A percentile compares a stretch with the other conserved stretches of the same genome.
phyloP scores from a whole-genome alignment of 495 filamentous ascomycete species.

The Penicillium lagena region DNA sequence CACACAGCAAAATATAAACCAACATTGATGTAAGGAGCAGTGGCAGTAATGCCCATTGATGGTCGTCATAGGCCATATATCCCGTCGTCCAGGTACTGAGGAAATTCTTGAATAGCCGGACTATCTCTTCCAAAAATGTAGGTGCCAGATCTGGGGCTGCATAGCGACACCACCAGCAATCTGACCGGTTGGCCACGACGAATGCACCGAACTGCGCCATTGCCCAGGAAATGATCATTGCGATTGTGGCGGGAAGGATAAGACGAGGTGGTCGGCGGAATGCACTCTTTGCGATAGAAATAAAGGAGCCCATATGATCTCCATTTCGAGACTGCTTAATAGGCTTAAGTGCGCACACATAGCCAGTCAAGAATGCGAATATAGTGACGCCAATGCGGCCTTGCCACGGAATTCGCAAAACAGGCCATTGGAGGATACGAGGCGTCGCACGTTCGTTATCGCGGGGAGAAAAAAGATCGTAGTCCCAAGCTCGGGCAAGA shows the following conservation, averaged over 20 bases:
- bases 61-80: conserved; percentile 54
- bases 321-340: conserved; percentile 53
- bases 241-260: conserved; percentile 53
- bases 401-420: conserved; percentile 57
- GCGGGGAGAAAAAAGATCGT: conserved; percentile 49
- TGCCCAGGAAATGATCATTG: conserved; percentile 51
- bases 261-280: conserved; percentile 59
- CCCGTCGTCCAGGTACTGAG: conserved; percentile 53
- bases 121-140: conserved; percentile 26
- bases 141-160: conserved; percentile 40
- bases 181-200: conserved; percentile 45
- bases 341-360: conserved; percentile 62
- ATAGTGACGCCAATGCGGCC: conserved; percentile 60
- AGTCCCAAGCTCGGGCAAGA: conserved; percentile 54
- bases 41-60: conserved; percentile 62
- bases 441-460: conserved; percentile 38
- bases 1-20: conserved; percentile 51
- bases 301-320: conserved; percentile 44
- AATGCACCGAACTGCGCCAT: conserved; percentile 55
- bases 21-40: conserved; percentile 56
- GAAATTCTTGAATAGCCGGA: conserved; percentile 44
- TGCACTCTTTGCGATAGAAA: conserved; percentile 52
- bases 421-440: conserved; percentile 51
- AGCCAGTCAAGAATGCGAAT: conserved; percentile 62
- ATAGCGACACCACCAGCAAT: conserved; percentile 55